Evolutionary conservation across 805 yeast genomes (phyloP), one percentile per base, ranked within the genome.

Genomic region (Wickerhamiella domercqiae): DNA sequence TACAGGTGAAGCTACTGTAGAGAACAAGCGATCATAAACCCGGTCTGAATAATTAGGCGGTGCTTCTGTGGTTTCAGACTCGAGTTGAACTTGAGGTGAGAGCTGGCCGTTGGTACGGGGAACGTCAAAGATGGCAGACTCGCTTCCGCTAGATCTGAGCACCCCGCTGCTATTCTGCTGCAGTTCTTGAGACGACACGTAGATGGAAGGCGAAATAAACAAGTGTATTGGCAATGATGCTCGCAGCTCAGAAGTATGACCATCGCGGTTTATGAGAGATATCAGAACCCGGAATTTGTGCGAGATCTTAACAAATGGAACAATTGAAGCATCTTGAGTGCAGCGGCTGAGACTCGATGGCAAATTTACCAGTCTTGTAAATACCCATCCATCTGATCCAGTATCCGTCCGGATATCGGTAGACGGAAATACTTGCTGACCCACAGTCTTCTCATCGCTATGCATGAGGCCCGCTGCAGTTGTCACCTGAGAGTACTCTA

Each of bases 11-110:
- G 65, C 53, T 6, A 73, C 63, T 40, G 76, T 86, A 25, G 70
- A 67, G 80, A 80, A 83, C 17, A 84, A 57, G 39, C 79, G 63
- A 57, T 84, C 96, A 55, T 78, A 80, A 26, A 82, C 71, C 55
- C 81, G 93, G 38, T 68, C 72, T 41, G 73, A 84, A 54, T 84
- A 84, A 40, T 77, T 68, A 20, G 96, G 96, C 2, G 95, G 95
- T 1, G 94, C 90, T 59, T 42, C 38, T 15, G 44, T 36, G n/a
- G 48, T 59, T 21, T 28, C 45, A 4, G 29, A 39, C 6, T 26
- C 42, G 16, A 14, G 28, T 34, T 25, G 24, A 20, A 21, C 2
- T 16, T 19, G 20, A 9, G 26, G 41, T n/a, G n/a, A n/a, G n/a
- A n/a, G n/a, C 25, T 15, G 29, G 17, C 20, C 32, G 26, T 15